Evolutionary conservation across 306 rosid genomes (phyloP).

Genomic region (Cucumis hystrix): DNA sequence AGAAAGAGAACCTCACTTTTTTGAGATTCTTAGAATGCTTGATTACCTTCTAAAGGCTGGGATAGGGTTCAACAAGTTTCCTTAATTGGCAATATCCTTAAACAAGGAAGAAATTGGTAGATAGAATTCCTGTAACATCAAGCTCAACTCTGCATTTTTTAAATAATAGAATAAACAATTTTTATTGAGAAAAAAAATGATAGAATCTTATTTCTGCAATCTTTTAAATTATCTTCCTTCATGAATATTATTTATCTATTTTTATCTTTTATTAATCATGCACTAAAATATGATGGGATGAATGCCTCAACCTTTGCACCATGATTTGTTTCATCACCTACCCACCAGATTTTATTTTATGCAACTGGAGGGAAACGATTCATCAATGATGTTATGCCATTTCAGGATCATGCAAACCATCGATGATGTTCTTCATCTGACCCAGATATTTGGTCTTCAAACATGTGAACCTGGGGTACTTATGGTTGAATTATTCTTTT

Average conservation of each 20-base stretch:
- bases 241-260: neutral
- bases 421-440: conserved; percentile 71
- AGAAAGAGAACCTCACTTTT: neutral
- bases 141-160: neutral
- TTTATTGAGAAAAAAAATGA: too few species aligned
- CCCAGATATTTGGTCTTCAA: conserved; percentile 41
- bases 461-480: conserved; percentile 59
- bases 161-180: neutral
- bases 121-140: neutral
- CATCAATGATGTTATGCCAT: conserved; percentile 15
- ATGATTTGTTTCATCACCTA: neutral
- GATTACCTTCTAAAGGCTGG: neutral
- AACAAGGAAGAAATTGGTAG: neutral
- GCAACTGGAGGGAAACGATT: neutral
- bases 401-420: conserved; percentile 75
- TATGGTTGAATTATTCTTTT: conserved; percentile 71
- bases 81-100: neutral
- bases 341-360: neutral
- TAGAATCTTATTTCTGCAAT: neutral
- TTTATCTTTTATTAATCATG: neutral
- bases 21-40: neutral
- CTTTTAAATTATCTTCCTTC: neutral
- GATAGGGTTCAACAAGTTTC: neutral
- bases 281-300: neutral
- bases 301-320: neutral